phyloP scores from a whole-genome alignment of 2,329 filamentous ascomycete genomes.

The Cladosporium halotolerans region DNA sequence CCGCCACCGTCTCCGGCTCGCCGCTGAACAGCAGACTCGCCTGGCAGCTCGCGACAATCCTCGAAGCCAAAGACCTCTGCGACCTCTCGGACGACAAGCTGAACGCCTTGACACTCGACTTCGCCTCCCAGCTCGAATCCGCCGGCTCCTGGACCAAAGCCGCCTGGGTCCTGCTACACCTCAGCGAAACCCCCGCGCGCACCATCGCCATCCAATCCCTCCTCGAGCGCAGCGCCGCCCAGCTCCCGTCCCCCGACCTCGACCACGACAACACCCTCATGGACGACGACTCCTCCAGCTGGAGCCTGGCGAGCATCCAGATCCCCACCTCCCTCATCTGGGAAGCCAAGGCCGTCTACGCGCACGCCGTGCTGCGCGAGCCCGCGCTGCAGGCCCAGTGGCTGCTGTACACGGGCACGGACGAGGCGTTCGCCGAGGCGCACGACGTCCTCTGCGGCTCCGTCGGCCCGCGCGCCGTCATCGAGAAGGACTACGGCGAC shows the following conservation, averaged over 20 bases:
- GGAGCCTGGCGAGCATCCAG: slow-evolving; percentile 40
- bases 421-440: slow-evolving; percentile 56
- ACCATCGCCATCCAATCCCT: slow-evolving; percentile 40
- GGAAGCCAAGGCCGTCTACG: slow-evolving; percentile 77
- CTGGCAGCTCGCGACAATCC: slow-evolving; percentile 72
- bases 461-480: slow-evolving; percentile 75
- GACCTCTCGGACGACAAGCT: slow-evolving; percentile 41
- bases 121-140: slow-evolving; percentile 28
- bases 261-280: slow-evolving; percentile 35
- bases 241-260: slow-evolving; percentile 42
- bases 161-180: slow-evolving; percentile 28
- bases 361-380: slow-evolving; percentile 65
- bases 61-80: slow-evolving; percentile 29
- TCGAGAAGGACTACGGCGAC: slow-evolving; percentile 70
- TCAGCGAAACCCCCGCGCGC: slow-evolving; percentile 20
- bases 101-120: slow-evolving; percentile 56
- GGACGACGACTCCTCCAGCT: slow-evolving; percentile 36
- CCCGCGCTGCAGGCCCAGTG: slow-evolving; percentile 67
- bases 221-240: slow-evolving; percentile 65
- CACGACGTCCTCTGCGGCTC: slow-evolving; percentile 74
- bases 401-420: slow-evolving; percentile 70
- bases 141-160: slow-evolving; percentile 22
- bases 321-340: slow-evolving; percentile 77
- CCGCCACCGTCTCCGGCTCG: slow-evolving; percentile 69
- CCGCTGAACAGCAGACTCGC: slow-evolving; percentile 68